Percentiles rank a stretch among this genome's conserved stretches.
These are phyloP conservation scores for Bipolaris gigantea DNA, from an alignment of 2,329 filamentous ascomycete genomes.

Conservation along the genomic window DNA sequence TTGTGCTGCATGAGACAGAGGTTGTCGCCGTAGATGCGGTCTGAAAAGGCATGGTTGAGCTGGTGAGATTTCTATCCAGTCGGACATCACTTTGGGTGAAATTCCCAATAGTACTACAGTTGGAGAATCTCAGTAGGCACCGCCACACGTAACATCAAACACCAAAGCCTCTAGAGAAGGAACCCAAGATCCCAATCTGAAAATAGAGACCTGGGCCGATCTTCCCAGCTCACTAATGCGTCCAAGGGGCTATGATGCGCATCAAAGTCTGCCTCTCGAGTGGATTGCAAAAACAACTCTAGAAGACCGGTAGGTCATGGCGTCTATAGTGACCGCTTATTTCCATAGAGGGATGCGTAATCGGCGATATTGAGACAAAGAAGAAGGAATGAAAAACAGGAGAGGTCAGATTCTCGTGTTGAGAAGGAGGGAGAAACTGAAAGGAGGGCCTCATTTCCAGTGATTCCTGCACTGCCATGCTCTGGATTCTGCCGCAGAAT, in stretches of 20 bases:
- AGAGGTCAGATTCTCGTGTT: background rate
- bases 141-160: background rate
- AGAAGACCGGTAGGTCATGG: background rate
- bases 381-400: background rate
- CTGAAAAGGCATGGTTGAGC: background rate
- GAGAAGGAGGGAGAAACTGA: background rate
- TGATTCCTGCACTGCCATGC: background rate
- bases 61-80: background rate
- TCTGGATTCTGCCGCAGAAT: background rate
- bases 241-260: background rate
- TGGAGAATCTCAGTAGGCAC: background rate
- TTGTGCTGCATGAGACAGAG: background rate
- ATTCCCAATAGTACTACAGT: background rate
- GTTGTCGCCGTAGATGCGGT: background rate
- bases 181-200: background rate
- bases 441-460: background rate
- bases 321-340: background rate
- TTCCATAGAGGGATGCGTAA: background rate
- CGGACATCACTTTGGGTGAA: background rate
- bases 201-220: background rate
- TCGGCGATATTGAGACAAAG: background rate
- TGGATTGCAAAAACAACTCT: background rate
- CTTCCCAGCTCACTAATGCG: background rate
- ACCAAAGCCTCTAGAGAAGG: background rate
- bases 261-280: background rate